phyloP scores from a whole-genome alignment of 768 basidiomycete genomes.

The Mycena epipterygia region DNA sequence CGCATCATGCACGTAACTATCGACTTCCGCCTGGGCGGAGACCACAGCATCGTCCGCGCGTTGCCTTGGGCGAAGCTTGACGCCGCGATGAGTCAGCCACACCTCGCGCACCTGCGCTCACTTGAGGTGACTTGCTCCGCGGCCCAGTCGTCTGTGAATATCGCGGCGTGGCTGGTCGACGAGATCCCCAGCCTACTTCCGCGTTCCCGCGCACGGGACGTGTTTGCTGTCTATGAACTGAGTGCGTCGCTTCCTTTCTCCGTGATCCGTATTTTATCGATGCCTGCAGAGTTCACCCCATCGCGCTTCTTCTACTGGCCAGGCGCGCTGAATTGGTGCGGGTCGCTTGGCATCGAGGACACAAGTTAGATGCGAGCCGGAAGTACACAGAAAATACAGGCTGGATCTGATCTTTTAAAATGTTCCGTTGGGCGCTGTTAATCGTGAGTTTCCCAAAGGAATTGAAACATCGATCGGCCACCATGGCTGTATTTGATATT shows the following conservation, averaged over 20 bases:
- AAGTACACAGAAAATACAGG: too few relatives aligned
- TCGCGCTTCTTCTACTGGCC: slow-evolving; percentile 28
- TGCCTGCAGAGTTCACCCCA: background rate
- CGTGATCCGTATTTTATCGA: background rate
- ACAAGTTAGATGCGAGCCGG: background rate
- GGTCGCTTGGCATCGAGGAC: background rate
- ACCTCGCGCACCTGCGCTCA: background rate
- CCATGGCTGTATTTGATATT: too few relatives aligned
- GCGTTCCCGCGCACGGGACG: background rate
- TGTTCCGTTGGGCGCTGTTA: too few relatives aligned
- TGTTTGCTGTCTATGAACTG: slow-evolving; percentile 16
- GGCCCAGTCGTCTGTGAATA: background rate
- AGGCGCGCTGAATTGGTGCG: slow-evolving; percentile 4
- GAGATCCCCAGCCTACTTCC: slow-evolving; percentile 5
- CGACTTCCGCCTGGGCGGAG: too few relatives aligned
- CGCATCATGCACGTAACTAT: slow-evolving; percentile 7
- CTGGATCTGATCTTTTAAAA: too few relatives aligned
- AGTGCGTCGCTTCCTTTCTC: background rate
- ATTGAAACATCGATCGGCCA: too few relatives aligned
- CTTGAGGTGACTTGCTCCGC: slow-evolving; percentile 7
- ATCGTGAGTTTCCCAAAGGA: too few relatives aligned
- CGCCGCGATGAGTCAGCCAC: slow-evolving; percentile 6
- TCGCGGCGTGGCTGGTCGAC: background rate
- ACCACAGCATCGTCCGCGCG: background rate
- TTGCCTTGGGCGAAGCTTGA: slow-evolving; percentile 10